phyloP scores from a whole-genome alignment of 129 eudicot genomes.

The Smallanthus sonchifolius region DNA sequence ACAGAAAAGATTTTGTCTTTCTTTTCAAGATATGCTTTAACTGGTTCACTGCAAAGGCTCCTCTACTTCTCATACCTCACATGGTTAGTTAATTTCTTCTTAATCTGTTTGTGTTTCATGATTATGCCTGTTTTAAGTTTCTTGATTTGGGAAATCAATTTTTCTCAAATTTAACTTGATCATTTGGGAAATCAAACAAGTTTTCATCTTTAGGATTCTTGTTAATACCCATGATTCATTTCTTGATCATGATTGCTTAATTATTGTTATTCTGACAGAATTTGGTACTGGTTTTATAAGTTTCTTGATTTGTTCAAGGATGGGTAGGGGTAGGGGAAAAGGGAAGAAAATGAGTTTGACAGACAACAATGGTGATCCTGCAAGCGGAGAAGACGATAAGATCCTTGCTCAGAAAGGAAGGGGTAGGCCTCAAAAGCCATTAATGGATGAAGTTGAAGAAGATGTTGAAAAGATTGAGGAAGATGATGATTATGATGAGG shows the following conservation, averaged over 20 bases:
- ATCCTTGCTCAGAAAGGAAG: background rate
- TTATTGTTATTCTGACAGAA: background rate
- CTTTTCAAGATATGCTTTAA: background rate
- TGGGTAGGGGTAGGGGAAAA: background rate
- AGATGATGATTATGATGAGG: background rate
- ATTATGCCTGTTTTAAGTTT: background rate
- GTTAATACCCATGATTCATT: background rate
- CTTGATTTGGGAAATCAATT: background rate
- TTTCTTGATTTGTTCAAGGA: background rate
- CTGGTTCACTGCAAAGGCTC: background rate
- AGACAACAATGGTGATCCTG: background rate
- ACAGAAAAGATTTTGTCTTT: no score
- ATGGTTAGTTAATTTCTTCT: constrained; percentile 36
- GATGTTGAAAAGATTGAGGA: background rate
- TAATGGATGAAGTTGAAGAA: background rate
- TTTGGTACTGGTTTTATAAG: background rate
- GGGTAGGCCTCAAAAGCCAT: background rate
- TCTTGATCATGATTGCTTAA: background rate
- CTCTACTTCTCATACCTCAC: constrained; percentile 22
- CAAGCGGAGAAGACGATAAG: background rate
- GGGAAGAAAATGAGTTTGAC: background rate
- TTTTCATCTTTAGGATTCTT: constrained; percentile 17
- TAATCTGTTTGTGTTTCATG: no score
- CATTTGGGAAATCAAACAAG: background rate
- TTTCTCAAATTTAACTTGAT: background rate